phyloP scores from a whole-genome alignment of 1,284 basidiomycete species.

The Erythrobasidium hasegawianum region DNA sequence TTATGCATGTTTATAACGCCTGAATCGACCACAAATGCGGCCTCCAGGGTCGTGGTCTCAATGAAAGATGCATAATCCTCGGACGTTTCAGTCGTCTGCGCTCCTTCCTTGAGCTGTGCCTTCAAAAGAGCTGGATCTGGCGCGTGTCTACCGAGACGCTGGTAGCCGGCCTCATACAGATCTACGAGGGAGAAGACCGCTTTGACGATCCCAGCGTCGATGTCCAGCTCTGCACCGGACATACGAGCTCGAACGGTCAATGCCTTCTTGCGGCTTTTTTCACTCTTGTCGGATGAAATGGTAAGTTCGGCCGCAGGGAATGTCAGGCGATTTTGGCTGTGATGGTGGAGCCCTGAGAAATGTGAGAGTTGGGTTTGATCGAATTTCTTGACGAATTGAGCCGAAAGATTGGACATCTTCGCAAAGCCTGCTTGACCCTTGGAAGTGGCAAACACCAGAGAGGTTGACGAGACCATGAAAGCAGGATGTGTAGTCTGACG shows the following conservation, averaged over 20 bases:
- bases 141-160: conserved; percentile 62
- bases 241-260: conserved; percentile 69
- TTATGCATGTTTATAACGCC: conserved; percentile 27
- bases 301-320: conserved; percentile 74
- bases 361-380: conserved; percentile 65
- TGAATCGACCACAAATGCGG: conserved; percentile 25
- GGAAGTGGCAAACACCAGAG: conserved; percentile 66
- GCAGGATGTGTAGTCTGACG: conserved; percentile 58
- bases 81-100: conserved; percentile 49
- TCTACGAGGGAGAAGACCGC: conserved; percentile 75
- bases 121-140: conserved; percentile 6
- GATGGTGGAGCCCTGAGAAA: conserved; percentile 67
- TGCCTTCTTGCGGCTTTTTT: conserved; percentile 51
- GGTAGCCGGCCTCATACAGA: conserved; percentile 76
- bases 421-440: conserved; percentile 74
- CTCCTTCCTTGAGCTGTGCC: background rate
- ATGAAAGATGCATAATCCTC: conserved; percentile 7
- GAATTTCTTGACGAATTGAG: conserved; percentile 81
- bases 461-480: conserved; percentile 74
- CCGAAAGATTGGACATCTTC: conserved; percentile 64
- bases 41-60: conserved; percentile 21
- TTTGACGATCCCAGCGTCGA: conserved; percentile 75
- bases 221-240: conserved; percentile 77
- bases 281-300: conserved; percentile 59
- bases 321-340: conserved; percentile 67